Evolutionary conservation across 1,284 basidiomycete species (phyloP).

Genomic region (Rhodotorula sp.): DNA sequence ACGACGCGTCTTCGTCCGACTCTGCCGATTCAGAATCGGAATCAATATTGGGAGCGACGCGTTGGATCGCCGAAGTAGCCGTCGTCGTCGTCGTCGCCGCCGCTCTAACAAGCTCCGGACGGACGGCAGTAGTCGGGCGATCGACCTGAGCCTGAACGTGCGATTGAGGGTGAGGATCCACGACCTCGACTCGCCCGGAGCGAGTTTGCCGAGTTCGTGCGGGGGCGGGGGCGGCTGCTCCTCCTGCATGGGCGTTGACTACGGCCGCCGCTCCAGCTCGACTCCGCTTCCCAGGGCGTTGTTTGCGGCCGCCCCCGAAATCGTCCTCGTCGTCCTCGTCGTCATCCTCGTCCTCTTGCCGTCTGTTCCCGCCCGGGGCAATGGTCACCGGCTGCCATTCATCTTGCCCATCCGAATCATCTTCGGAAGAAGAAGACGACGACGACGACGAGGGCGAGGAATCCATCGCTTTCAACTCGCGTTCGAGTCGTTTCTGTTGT

Average conservation of each 20-base stretch:
- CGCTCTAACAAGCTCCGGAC: background rate
- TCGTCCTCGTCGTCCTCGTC: background rate
- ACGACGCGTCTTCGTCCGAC: constrained; percentile 1
- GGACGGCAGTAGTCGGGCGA: background rate
- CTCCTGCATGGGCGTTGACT: background rate
- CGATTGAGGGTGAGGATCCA: background rate
- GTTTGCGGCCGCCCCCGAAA: too few relatives aligned
- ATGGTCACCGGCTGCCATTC: background rate
- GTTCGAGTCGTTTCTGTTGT: background rate
- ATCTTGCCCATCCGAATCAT: background rate
- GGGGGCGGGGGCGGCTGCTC: background rate
- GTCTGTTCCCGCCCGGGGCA: background rate
- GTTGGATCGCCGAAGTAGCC: background rate
- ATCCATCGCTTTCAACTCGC: constrained; percentile 1
- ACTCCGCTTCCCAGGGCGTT: background rate
- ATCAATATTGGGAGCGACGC: constrained; percentile 6
- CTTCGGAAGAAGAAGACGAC: background rate
- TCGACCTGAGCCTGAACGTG: background rate
- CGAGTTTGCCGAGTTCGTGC: too few relatives aligned
- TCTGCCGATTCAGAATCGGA: background rate
- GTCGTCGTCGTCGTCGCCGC: background rate
- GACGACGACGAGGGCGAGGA: background rate
- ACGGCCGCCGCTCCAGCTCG: background rate
- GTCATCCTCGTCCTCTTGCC: background rate
- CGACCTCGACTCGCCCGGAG: too few relatives aligned